phyloP scores from a whole-genome alignment of 768 basidiomycete genomes.

The Leucocoprinus leucothites region DNA sequence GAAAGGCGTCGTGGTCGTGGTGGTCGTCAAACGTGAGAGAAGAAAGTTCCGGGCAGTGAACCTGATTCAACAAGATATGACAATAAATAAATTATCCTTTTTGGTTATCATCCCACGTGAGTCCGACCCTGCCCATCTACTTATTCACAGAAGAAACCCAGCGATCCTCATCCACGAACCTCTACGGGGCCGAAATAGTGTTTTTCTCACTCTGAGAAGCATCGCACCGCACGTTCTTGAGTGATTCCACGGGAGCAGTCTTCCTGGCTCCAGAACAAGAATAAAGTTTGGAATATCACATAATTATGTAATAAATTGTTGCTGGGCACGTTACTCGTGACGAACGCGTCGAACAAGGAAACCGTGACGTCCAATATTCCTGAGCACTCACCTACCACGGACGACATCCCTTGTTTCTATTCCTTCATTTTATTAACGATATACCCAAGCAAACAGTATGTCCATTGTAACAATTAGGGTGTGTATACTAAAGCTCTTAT shows the following conservation, averaged over 20 bases:
- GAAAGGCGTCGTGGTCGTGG: constrained; percentile 22
- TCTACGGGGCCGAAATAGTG: too few relatives aligned
- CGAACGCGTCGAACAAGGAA: constrained; percentile 1
- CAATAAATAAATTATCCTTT: constrained; percentile 14
- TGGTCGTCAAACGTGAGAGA: constrained; percentile 14
- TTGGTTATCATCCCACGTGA: constrained; percentile 11
- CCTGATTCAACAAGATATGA: constrained; percentile 11
- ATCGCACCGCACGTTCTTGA: too few relatives aligned
- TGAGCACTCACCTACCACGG: background rate
- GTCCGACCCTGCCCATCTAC: background rate
- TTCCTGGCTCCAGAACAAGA: background rate
- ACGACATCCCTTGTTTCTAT: too few relatives aligned
- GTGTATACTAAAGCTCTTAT: constrained; percentile 19
- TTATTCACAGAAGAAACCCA: background rate
- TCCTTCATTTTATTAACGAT: background rate
- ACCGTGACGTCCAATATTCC: background rate
- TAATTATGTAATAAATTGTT: constrained; percentile 2
- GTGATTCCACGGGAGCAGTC: too few relatives aligned
- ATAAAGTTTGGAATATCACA: background rate
- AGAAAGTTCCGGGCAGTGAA: constrained; percentile 12
- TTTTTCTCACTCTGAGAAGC: too few relatives aligned
- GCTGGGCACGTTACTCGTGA: constrained; percentile 1
- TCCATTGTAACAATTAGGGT: constrained; percentile 72
- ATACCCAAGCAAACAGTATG: constrained; percentile 20
- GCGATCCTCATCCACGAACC: background rate